A percentile compares a stretch with the other conserved stretches of the same genome.
phyloP scores from a whole-genome alignment of 495 filamentous ascomycete genomes.

The Penicillium diatomitis region DNA sequence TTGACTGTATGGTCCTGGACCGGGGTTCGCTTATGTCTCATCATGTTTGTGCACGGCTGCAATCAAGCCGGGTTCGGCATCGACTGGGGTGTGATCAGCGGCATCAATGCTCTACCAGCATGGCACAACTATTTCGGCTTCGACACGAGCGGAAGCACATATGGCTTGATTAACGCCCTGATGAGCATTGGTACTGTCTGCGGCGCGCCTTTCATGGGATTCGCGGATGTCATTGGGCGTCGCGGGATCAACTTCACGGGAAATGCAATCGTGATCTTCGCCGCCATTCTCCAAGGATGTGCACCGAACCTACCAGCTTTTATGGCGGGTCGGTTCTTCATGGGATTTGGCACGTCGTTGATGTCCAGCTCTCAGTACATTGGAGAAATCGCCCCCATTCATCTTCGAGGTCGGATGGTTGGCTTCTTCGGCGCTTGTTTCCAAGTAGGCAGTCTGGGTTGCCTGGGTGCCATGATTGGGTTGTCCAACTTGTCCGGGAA shows the following conservation, averaged over 20 bases:
- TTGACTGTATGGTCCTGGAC: slow-evolving; percentile 24
- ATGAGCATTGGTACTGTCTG: slow-evolving; percentile 33
- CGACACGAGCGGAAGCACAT: slow-evolving; percentile 16
- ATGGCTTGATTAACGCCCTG: slow-evolving; percentile 27
- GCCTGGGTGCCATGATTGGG: slow-evolving; percentile 30
- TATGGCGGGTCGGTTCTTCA: slow-evolving; percentile 33
- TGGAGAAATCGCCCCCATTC: slow-evolving; percentile 34
- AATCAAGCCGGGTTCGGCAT: slow-evolving; percentile 35
- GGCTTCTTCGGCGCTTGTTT: slow-evolving; percentile 38
- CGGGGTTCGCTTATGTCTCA: slow-evolving; percentile 23
- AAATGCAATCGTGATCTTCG: slow-evolving; percentile 28
- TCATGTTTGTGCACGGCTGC: slow-evolving; percentile 34
- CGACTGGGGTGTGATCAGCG: slow-evolving; percentile 35
- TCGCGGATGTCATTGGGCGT: slow-evolving; percentile 31
- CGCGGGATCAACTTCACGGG: slow-evolving; percentile 33
- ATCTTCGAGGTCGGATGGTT: slow-evolving; percentile 34
- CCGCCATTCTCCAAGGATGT: slow-evolving; percentile 30
- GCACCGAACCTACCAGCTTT: slow-evolving; percentile 25
- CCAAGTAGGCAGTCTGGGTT: slow-evolving; percentile 30
- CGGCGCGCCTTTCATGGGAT: slow-evolving; percentile 27
- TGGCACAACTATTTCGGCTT: slow-evolving; percentile 31
- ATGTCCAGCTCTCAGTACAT: slow-evolving; percentile 36
- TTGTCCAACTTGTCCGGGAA: slow-evolving; percentile 19
- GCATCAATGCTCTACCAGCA: slow-evolving; percentile 21
- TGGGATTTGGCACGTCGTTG: slow-evolving; percentile 32